phyloP scores from a whole-genome alignment of 495 filamentous ascomycete species.

The Viridothelium virens region DNA sequence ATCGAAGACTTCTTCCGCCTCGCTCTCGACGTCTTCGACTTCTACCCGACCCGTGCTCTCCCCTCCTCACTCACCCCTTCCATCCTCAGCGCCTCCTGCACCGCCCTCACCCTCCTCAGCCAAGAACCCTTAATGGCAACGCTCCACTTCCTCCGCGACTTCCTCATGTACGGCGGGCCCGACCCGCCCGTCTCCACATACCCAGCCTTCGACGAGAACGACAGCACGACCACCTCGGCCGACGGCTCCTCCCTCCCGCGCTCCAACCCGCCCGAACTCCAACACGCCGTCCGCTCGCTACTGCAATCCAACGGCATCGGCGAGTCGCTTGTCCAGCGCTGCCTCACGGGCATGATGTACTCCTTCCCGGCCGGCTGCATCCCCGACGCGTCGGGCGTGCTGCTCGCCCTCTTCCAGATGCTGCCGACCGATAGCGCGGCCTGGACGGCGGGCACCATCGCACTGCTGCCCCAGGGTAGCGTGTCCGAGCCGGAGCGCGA shows the following conservation, averaged over 20 bases:
- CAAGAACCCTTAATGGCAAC: conserved; percentile 83
- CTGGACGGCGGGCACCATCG: conserved; percentile 77
- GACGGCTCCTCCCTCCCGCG: conserved; percentile 36
- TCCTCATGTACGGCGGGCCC: conserved; percentile 77
- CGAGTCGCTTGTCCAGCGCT: conserved; percentile 69
- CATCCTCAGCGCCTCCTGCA: conserved; percentile 79
- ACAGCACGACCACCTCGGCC: conserved; percentile 57
- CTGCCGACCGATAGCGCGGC: conserved; percentile 64
- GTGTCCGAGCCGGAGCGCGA: conserved; percentile 51
- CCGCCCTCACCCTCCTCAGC: conserved; percentile 78
- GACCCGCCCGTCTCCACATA: conserved; percentile 68
- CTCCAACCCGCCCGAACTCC: conserved; percentile 36
- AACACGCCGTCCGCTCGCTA: conserved; percentile 60
- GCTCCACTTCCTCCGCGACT: conserved; percentile 87
- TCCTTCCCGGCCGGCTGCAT: conserved; percentile 92
- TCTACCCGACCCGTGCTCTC: conserved; percentile 77
- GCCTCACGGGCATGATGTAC: conserved; percentile 97
- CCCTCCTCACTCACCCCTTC: conserved; percentile 65
- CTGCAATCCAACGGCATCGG: conserved; percentile 53
- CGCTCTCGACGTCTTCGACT: conserved; percentile 79
- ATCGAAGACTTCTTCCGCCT: conserved; percentile 99
- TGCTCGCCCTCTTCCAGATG: conserved; percentile 81
- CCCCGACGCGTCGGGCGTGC: conserved; percentile 82
- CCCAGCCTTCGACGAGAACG: conserved; percentile 47
- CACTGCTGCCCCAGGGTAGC: conserved; percentile 72